phyloP scores from a whole-genome alignment of 1,284 basidiomycete genomes.

The Vanrija humicola region DNA sequence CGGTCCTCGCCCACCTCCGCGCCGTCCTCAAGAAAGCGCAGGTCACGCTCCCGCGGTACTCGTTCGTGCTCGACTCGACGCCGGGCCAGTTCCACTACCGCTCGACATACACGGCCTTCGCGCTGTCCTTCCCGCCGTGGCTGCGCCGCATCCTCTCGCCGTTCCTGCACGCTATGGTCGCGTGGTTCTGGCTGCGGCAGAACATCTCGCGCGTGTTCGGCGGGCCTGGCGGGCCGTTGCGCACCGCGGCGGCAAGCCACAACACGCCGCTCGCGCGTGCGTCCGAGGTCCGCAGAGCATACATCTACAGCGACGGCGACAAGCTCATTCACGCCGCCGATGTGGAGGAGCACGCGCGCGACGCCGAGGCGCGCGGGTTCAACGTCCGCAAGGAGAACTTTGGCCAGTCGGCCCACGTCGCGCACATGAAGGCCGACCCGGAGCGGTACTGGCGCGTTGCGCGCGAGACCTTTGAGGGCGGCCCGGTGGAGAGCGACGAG shows the following conservation, averaged over 20 bases:
- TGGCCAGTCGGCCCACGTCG: conserved; percentile 13
- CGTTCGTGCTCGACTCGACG: conserved; percentile 11
- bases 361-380: conserved; percentile 7
- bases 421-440: conserved; percentile 9
- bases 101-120: conserved; percentile 4
- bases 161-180: conserved; percentile 1
- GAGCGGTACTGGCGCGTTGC: conserved; percentile 20
- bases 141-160: conserved; percentile 8
- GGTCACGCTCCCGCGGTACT: conserved; percentile 4
- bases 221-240: background rate
- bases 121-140: background rate
- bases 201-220: conserved; percentile 1
- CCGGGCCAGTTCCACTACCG: conserved; percentile 13
- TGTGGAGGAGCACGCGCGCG: conserved; percentile 12
- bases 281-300: conserved; percentile 10
- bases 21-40: background rate
- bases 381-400: conserved; percentile 12
- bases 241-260: background rate
- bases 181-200: conserved; percentile 10
- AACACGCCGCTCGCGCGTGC: background rate
- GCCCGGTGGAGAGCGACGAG: background rate
- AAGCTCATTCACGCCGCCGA: conserved; percentile 8
- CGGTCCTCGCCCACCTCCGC: conserved; percentile 3
- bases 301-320: conserved; percentile 15
- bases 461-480: conserved; percentile 10